phyloP scores from a whole-genome alignment of 2,329 filamentous ascomycete species.

The Dactylellina cionopaga region DNA sequence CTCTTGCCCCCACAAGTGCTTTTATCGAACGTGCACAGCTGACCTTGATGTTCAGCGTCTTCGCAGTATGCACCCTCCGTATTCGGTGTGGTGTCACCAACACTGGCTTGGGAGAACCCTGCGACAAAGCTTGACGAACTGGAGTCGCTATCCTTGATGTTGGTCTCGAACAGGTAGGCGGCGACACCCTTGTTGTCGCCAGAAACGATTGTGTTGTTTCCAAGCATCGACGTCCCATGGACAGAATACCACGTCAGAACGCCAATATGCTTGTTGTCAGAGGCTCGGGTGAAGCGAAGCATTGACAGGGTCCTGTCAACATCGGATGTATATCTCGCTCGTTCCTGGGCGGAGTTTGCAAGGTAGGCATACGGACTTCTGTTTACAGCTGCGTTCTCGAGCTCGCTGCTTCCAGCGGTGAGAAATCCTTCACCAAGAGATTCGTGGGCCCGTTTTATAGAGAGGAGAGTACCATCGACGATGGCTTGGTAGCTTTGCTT shows the following conservation, averaged over 20 bases:
- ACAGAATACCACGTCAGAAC: constrained; percentile 90
- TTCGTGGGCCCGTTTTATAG: constrained; percentile 82
- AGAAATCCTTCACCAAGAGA: constrained; percentile 76
- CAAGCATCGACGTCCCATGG: constrained; percentile 88
- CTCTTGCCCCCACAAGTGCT: constrained; percentile 82
- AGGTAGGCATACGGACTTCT: constrained; percentile 88
- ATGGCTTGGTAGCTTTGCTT: constrained; percentile 88
- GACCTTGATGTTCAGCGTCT: constrained; percentile 69
- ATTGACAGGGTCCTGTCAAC: constrained; percentile 72
- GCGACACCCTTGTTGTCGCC: constrained; percentile 98
- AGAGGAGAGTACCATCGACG: constrained; percentile 83
- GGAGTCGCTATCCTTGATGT: constrained; percentile 68
- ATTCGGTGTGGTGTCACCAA: constrained; percentile 91
- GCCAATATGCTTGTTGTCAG: constrained; percentile 77
- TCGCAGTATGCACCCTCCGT: constrained; percentile 89
- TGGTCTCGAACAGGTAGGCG: constrained; percentile 82
- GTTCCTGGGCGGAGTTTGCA: constrained; percentile 81
- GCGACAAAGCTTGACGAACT: constrained; percentile 77
- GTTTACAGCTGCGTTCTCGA: constrained; percentile 84
- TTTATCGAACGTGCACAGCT: constrained; percentile 78
- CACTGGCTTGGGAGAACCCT: constrained; percentile 90
- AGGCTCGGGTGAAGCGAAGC: constrained; percentile 78
- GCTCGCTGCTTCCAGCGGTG: constrained; percentile 74
- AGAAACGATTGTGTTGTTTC: constrained; percentile 88
- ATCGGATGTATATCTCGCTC: constrained; percentile 70